Conservation (phyloP, 2,329 filamentous ascomycete species). For the Paecilomyces dactylethromorphus region DNA sequence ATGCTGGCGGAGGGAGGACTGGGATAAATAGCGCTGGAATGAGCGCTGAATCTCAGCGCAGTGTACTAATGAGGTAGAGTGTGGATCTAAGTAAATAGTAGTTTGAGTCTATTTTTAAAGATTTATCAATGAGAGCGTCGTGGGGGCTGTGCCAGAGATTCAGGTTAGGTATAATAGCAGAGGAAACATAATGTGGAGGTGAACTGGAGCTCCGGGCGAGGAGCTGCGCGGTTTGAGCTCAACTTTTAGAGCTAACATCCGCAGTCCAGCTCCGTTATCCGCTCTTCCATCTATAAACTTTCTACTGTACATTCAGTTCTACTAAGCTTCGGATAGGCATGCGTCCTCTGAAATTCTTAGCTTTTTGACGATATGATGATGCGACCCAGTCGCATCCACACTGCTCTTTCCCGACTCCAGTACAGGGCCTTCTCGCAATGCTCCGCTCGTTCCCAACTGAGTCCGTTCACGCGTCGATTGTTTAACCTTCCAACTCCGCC, state of each 20-base stretch:
- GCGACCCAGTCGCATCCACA: background rate
- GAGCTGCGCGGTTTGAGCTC: background rate
- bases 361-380: background rate
- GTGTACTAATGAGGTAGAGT: background rate
- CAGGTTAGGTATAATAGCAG: too few species aligned
- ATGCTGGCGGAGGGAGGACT: background rate
- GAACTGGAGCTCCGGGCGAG: background rate
- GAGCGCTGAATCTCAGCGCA: background rate
- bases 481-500: slow-evolving; percentile 30
- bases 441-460: slow-evolving; percentile 2
- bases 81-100: background rate
- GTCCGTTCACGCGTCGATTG: slow-evolving; percentile 27
- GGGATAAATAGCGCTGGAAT: background rate
- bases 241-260: background rate
- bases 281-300: background rate
- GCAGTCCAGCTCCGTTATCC: background rate
- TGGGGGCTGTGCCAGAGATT: background rate
- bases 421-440: slow-evolving; percentile 5
- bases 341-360: background rate
- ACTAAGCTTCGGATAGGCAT: background rate
- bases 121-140: too few species aligned
- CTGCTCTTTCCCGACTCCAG: background rate
- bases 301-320: background rate
- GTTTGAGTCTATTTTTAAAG: too few species aligned
- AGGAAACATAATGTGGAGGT: background rate